A percentile compares a stretch with the other conserved stretches of the same genome.
These are phyloP conservation scores for Fragaria vesca DNA, from an alignment of 306 rosid genomes.

Conservation along the genomic window DNA sequence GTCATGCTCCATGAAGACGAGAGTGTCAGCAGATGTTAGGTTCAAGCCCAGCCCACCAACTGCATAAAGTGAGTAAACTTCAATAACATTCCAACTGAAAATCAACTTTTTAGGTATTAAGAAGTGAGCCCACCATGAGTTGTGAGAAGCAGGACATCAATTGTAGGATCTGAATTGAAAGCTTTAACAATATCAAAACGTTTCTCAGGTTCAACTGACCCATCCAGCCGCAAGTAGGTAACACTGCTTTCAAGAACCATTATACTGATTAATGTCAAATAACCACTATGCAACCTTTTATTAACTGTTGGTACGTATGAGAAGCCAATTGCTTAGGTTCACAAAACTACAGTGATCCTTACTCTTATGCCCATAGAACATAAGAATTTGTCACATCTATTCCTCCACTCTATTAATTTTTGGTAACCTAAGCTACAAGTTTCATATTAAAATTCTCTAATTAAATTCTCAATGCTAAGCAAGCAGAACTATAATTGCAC, in stretches of 20 bases:
- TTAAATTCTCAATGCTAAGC: not conserved
- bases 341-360: slow-evolving; percentile 2
- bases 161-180: slow-evolving; percentile 97
- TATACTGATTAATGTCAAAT: not conserved
- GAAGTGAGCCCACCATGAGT: slow-evolving; percentile 66
- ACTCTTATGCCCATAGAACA: not conserved
- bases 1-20: slow-evolving; percentile 95
- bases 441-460: not conserved
- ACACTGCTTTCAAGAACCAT: slow-evolving; percentile 46
- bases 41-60: slow-evolving; percentile 99
- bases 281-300: not conserved
- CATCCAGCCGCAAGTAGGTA: slow-evolving; percentile 89
- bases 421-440: not conserved
- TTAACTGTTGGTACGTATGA: not conserved
- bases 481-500: not conserved
- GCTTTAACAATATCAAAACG: slow-evolving; percentile 94
- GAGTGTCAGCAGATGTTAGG: slow-evolving; percentile 94
- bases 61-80: slow-evolving; percentile 36
- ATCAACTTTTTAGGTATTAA: not conserved
- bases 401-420: not conserved
- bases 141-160: slow-evolving; percentile 85
- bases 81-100: slow-evolving; percentile 8
- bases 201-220: slow-evolving; percentile 82
- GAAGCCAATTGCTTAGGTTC: slow-evolving; percentile 8
- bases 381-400: not conserved